Conservation (phyloP, 2,329 filamentous ascomycete species). For the Gliomastix tumulicola region DNA sequence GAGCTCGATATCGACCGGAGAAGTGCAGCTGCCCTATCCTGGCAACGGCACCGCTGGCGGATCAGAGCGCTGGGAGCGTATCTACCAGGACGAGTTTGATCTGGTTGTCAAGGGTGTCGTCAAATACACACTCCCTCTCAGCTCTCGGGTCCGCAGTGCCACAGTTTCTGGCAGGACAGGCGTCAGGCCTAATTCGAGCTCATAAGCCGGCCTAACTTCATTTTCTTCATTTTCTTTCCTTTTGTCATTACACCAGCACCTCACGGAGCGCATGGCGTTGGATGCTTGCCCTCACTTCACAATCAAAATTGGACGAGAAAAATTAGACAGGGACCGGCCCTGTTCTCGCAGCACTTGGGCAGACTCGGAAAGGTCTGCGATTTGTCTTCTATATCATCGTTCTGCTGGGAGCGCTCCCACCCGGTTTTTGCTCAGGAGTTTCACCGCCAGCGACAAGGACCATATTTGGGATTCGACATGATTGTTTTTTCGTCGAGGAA, state of each 20-base stretch:
- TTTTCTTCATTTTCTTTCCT: no score
- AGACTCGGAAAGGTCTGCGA: no score
- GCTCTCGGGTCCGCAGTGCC: constrained; percentile 51
- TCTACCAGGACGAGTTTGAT: constrained; percentile 87
- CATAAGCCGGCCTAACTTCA: constrained; percentile 40
- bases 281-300: no score
- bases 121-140: constrained; percentile 67
- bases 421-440: no score
- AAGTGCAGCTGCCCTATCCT: constrained; percentile 74
- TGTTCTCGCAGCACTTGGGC: neutral
- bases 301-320: no score
- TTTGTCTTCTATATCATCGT: no score
- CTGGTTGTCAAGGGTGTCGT: constrained; percentile 86
- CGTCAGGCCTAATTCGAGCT: constrained; percentile 56
- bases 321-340: neutral
- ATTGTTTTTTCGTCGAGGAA: constrained; percentile 12
- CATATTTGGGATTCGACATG: constrained; percentile 10
- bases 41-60: constrained; percentile 87
- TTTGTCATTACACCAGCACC: constrained; percentile 19
- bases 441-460: no score
- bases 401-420: no score
- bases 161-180: constrained; percentile 52
- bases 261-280: constrained; percentile 25
- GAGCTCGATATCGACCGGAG: constrained; percentile 67
- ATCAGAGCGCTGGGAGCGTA: constrained; percentile 80